Base-by-base conservation (phyloP, 2,329 filamentous ascomycete genomes). In the Verticillium zaregamsianum region DNA sequence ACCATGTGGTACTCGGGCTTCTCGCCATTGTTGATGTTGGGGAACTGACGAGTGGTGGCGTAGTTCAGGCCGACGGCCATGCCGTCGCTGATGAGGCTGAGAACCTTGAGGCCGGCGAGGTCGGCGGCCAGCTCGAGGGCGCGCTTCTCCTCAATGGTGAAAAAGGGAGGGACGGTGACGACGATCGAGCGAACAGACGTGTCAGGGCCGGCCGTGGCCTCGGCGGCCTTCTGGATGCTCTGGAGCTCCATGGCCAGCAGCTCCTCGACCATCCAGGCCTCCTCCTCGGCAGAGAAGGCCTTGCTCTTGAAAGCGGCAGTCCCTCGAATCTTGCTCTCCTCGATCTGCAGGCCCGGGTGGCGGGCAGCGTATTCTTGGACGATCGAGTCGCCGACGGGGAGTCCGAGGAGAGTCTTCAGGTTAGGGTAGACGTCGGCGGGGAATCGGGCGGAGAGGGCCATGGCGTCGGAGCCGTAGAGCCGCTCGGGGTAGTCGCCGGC, bases 381-480 rank as follows among this genome's bases (percentile, higher is more conserved):
- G 54, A 86, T 77, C 14, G 86, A 79, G 66, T 85, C 82, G 64
- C 84, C 83, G 61, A 83, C 77, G 14, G 84, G 79, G 17, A 96
- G 81, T 40, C 94, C 95, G n/a, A 99, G 81, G 35, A 99, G 85
- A 54, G 89, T 83, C 81, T 98, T 99, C 69, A 99, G 79, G 75
- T 98, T 98, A 60, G 91, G 90, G 79, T 96, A 99, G 68, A 97
- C 92, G 73, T 99, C 94, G 76, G 90, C 87, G 37, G 95, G 93
- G 75, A 96, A 97, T 68, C 95, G 86, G 62, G 92, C 89, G 59
- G 92, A 86, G 61, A 99, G 83, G 64, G 94, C 91, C 70, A 96
- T 83, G 64, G 95, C 94, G 79, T 98, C 93, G 66, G 90, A 91
- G 73, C 95, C 95, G 73, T 98, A 99, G 62, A 90, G 85, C 70